phyloP scores from a whole-genome alignment of 73 alveolate genomes.

The Effrenium voratum region DNA sequence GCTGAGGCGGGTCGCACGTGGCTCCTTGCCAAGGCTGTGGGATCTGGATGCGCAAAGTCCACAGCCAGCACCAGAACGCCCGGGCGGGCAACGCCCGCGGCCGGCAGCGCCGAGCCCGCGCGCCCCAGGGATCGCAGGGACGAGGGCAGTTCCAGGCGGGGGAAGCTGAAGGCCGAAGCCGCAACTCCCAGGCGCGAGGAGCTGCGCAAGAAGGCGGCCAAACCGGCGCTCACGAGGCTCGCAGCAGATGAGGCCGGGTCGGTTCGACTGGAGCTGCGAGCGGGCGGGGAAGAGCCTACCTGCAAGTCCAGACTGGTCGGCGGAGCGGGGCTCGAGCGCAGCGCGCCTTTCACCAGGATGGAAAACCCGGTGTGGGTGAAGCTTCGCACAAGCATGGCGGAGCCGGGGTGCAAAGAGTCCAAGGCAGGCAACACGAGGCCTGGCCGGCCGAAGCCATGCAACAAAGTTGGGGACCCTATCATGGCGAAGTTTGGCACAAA shows the following conservation, averaged over 20 bases:
- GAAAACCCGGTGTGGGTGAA: not conserved
- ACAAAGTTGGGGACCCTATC: no score
- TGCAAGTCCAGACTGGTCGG: not conserved
- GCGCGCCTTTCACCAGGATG: not conserved
- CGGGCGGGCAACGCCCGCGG: not conserved
- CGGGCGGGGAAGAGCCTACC: no score
- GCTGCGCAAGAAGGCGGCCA: not conserved
- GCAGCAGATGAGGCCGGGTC: not conserved
- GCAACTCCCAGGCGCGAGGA: not conserved
- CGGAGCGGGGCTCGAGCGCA: no score
- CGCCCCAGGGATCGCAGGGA: not conserved
- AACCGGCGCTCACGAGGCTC: not conserved
- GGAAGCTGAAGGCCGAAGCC: not conserved
- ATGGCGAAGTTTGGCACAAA: no score
- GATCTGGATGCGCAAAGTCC: not conserved
- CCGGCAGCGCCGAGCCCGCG: not conserved
- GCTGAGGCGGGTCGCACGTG: not conserved
- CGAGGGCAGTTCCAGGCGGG: not conserved
- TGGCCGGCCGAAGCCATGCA: not conserved
- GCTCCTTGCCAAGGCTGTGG: not conserved
- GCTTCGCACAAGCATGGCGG: not conserved
- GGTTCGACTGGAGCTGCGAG: not conserved
- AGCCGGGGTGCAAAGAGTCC: slow-evolving; percentile 7
- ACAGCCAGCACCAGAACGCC: not conserved
- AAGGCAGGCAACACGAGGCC: not conserved